A percentile compares a stretch with the other conserved stretches of the same genome.
phyloP scores from a whole-genome alignment of 768 basidiomycete genomes.

The Mycena galericulata region DNA sequence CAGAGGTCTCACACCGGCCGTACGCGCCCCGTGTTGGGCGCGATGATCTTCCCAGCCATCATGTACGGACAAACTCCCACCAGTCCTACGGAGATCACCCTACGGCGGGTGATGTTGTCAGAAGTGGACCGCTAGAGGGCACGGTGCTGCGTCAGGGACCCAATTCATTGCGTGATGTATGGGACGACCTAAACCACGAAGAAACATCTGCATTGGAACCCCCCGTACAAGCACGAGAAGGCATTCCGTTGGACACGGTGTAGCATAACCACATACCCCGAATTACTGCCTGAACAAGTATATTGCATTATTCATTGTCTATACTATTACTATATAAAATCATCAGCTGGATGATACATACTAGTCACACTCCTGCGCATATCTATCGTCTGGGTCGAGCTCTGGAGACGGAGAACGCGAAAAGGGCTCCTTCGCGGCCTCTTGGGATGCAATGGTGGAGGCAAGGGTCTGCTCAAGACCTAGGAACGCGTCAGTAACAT shows the following conservation, averaged over 20 bases:
- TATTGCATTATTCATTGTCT: no score
- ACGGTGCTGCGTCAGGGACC: slow-evolving; percentile 49
- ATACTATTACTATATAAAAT: not conserved
- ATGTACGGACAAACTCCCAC: slow-evolving; percentile 27
- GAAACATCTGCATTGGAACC: slow-evolving; percentile 15
- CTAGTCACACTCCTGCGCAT: slow-evolving; percentile 24
- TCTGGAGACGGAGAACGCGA: slow-evolving; percentile 1
- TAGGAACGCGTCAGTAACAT: slow-evolving; percentile 67
- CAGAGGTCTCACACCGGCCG: slow-evolving; percentile 74
- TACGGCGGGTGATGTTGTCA: slow-evolving; percentile 16
- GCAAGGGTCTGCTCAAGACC: slow-evolving; percentile 31
- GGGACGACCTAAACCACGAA: slow-evolving; percentile 42
- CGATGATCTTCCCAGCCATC: slow-evolving; percentile 58
- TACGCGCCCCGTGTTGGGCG: slow-evolving; percentile 74
- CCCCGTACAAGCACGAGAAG: not conserved
- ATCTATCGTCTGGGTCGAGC: slow-evolving; percentile 26
- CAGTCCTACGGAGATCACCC: slow-evolving; percentile 29
- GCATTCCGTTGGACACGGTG: slow-evolving; percentile 28
- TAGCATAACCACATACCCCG: not conserved
- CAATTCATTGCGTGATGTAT: slow-evolving; percentile 38
- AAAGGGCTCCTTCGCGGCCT: slow-evolving; percentile 39
- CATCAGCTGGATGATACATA: not conserved
- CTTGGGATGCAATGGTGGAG: slow-evolving; percentile 23
- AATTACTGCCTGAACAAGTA: no score
- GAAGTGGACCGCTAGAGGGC: slow-evolving; percentile 40